A percentile compares a stretch with the other conserved stretches of the same genome.
Evolutionary conservation across 257 asterid genomes (phyloP).

Genomic region (Haberlea rhodopensis): DNA sequence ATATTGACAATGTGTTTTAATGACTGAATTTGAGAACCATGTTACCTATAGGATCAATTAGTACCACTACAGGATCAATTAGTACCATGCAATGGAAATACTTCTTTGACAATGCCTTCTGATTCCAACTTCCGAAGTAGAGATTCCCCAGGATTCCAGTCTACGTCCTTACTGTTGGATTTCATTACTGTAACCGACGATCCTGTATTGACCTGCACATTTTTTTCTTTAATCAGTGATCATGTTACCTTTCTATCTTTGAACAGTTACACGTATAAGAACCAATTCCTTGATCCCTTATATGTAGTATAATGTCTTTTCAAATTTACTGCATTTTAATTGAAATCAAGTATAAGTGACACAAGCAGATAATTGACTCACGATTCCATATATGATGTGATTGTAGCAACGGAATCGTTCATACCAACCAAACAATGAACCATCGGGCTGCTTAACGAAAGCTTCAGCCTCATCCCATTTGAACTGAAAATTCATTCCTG

Average conservation of each 20-base stretch:
- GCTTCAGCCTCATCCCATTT: conserved; percentile 86
- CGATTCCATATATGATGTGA: conserved; percentile 68
- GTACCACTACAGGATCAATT: conserved; percentile 44
- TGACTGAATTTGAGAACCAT: conserved; percentile 19
- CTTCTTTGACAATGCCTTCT: conserved; percentile 65
- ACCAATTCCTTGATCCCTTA: too few relatives aligned
- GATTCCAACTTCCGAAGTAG: conserved; percentile 58
- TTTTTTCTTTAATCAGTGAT: conserved; percentile 17
- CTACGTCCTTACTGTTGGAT: conserved; percentile 40
- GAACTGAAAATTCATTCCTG: conserved; percentile 90
- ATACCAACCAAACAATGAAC: conserved; percentile 94
- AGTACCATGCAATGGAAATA: conserved; percentile 90
- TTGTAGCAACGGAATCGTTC: conserved; percentile 76
- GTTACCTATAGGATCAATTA: conserved; percentile 11
- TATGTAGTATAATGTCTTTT: background rate
- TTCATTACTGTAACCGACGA: conserved; percentile 36
- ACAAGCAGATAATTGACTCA: conserved; percentile 38
- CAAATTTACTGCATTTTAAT: too few relatives aligned
- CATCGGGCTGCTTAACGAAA: conserved; percentile 81
- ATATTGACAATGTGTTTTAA: conserved; percentile 19
- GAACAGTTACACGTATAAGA: too few relatives aligned
- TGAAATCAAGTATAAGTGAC: background rate
- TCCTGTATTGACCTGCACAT: conserved; percentile 58
- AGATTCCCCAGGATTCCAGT: conserved; percentile 71
- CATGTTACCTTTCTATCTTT: too few relatives aligned